Evolutionary conservation across 2,329 filamentous ascomycete species (phyloP).

Genomic region (Bretziella fagacearum): DNA sequence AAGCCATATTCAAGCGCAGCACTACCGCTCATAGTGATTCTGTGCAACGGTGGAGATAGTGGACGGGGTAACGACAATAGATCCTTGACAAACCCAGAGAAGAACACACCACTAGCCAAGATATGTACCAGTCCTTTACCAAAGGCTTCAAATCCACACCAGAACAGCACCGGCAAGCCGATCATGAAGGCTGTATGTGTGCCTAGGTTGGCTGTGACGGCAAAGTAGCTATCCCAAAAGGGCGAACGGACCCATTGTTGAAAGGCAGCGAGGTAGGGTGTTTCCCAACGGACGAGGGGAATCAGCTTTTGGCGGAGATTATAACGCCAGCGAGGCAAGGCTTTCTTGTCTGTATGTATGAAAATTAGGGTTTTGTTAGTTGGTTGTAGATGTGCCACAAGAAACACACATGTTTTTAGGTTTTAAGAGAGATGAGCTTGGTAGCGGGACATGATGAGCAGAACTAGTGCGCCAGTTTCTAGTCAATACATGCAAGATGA

Average conservation of each 20-base stretch:
- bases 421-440: not conserved
- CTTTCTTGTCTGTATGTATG: slow-evolving; percentile 50
- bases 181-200: slow-evolving; percentile 99
- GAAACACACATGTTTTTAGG: slow-evolving; percentile 4
- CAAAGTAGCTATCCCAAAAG: slow-evolving; percentile 87
- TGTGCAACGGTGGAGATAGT: slow-evolving; percentile 74
- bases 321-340: slow-evolving; percentile 81
- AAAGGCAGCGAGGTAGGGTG: slow-evolving; percentile 75
- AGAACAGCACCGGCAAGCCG: slow-evolving; percentile 83
- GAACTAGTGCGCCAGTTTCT: not conserved
- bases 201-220: slow-evolving; percentile 85
- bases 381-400: too few relatives aligned
- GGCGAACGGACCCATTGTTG: slow-evolving; percentile 68
- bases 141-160: slow-evolving; percentile 75
- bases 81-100: slow-evolving; percentile 89
- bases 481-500: too few relatives aligned
- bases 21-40: slow-evolving; percentile 95
- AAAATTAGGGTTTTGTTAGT: not conserved
- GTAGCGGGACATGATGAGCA: not conserved
- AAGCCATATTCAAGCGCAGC: slow-evolving; percentile 94
- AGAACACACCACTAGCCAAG: slow-evolving; percentile 62
- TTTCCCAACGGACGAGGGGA: slow-evolving; percentile 84
- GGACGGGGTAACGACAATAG: slow-evolving; percentile 82
- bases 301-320: slow-evolving; percentile 62
- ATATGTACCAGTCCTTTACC: slow-evolving; percentile 70